These are phyloP conservation scores for Rhizoclosmatium globosum DNA, from an alignment of 192 early-diverging fungal species.

Conservation along the genomic window DNA sequence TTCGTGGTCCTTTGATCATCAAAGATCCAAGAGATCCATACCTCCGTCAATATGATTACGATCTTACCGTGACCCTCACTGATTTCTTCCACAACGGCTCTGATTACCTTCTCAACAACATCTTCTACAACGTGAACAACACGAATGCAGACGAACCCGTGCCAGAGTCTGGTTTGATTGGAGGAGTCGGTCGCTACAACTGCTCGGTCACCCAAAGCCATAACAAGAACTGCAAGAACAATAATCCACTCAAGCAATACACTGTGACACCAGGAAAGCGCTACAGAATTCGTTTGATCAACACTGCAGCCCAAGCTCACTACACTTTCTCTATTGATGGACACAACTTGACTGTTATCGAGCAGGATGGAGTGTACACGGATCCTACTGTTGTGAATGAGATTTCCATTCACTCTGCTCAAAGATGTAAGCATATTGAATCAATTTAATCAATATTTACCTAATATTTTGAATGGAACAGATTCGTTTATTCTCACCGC, in stretches of 20 bases:
- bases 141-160: conserved; percentile 59
- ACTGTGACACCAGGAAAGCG: conserved; percentile 49
- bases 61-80: conserved; percentile 57
- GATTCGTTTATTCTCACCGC: conserved; percentile 13
- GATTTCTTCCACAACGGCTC: conserved; percentile 70
- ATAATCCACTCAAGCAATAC: conserved; percentile 28
- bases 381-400: conserved; percentile 62
- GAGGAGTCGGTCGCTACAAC: conserved; percentile 26
- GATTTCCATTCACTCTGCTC: conserved; percentile 70
- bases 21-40: conserved; percentile 61
- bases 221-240: conserved; percentile 4
- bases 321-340: conserved; percentile 82
- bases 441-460: conserved; percentile 7
- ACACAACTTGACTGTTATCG: conserved; percentile 78
- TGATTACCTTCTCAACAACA: conserved; percentile 60
- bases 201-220: not conserved
- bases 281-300: conserved; percentile 83
- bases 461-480: not conserved
- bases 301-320: conserved; percentile 76
- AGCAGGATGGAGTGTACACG: conserved; percentile 75
- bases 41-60: conserved; percentile 60
- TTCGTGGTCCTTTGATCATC: conserved; percentile 75
- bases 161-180: conserved; percentile 73
- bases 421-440: conserved; percentile 62
- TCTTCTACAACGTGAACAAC: conserved; percentile 49